A percentile compares a stretch with the other conserved stretches of the same genome.
phyloP scores from a whole-genome alignment of 2,329 filamentous ascomycete genomes.

The Neodidymelliopsis sp. region DNA sequence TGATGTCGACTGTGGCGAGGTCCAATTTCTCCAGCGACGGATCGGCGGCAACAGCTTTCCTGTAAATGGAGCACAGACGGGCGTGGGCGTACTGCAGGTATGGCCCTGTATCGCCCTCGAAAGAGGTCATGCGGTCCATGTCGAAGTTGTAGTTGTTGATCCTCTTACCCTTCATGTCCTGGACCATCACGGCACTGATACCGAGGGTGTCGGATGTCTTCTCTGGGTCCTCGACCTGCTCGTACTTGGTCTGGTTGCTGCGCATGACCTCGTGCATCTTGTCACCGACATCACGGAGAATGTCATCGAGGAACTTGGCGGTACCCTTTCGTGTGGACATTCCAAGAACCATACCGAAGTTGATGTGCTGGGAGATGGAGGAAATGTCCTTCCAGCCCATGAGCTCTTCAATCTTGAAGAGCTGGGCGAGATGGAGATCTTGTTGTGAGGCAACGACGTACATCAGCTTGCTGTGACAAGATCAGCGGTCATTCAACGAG shows the following conservation, averaged over 20 bases:
- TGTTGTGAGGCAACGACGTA: constrained; percentile 72
- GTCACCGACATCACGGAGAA: constrained; percentile 71
- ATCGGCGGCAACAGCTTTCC: constrained; percentile 59
- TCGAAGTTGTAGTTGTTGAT: constrained; percentile 76
- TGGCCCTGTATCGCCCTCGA: constrained; percentile 84
- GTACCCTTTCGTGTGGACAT: constrained; percentile 70
- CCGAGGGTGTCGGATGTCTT: constrained; percentile 86
- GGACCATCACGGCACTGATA: constrained; percentile 95
- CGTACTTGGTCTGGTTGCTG: constrained; percentile 88
- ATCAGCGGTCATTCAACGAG: not conserved
- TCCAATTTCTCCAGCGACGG: constrained; percentile 62
- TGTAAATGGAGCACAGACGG: constrained; percentile 50
- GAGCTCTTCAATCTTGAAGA: constrained; percentile 70
- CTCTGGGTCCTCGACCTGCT: constrained; percentile 83
- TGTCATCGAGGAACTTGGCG: constrained; percentile 62
- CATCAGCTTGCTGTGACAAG: constrained; percentile 62
- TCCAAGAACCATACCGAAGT: constrained; percentile 70
- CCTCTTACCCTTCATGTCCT: constrained; percentile 96
- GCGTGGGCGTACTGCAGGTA: constrained; percentile 80
- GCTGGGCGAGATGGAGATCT: constrained; percentile 69
- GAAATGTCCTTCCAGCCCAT: constrained; percentile 68
- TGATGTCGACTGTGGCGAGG: constrained; percentile 72
- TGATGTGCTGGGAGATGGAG: constrained; percentile 67
- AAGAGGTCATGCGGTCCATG: constrained; percentile 81
- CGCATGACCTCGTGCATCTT: constrained; percentile 99